Percentiles rank a stretch among this genome's conserved stretches.
Conservation (phyloP, 2,329 filamentous ascomycete species). For the Neofusicoccum ribis region DNA sequence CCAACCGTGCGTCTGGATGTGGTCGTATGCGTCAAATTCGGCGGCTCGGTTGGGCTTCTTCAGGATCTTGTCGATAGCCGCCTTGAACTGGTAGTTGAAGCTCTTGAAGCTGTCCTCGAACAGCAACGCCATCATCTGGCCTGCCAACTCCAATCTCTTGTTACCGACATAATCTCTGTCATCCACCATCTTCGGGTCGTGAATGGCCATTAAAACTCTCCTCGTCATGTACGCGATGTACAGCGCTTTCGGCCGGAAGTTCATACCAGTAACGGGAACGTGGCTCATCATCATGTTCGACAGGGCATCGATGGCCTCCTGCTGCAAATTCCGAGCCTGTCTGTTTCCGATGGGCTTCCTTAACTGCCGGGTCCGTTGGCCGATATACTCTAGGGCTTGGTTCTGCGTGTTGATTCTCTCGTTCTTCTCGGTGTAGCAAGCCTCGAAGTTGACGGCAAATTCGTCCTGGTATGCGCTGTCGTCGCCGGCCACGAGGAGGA, state of each 20-base stretch:
- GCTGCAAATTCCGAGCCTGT: slow-evolving; percentile 71
- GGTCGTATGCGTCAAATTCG: slow-evolving; percentile 81
- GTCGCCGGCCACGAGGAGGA: slow-evolving; percentile 84
- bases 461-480: slow-evolving; percentile 91
- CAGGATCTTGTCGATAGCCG: slow-evolving; percentile 91
- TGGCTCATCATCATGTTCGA: slow-evolving; percentile 93
- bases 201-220: slow-evolving; percentile 90
- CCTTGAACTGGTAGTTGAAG: slow-evolving; percentile 84
- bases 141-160: slow-evolving; percentile 91
- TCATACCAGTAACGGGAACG: slow-evolving; percentile 84
- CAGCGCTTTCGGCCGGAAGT: slow-evolving; percentile 95
- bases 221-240: slow-evolving; percentile 97
- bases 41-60: slow-evolving; percentile 90
- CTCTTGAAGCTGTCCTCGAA: slow-evolving; percentile 99
- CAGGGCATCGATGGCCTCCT: slow-evolving; percentile 90
- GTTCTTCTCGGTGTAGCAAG: slow-evolving; percentile 71
- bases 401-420: slow-evolving; percentile 78
- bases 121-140: slow-evolving; percentile 86
- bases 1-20: slow-evolving; percentile 81
- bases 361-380: slow-evolving; percentile 83
- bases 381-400: slow-evolving; percentile 91
- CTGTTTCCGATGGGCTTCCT: slow-evolving; percentile 59
- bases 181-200: slow-evolving; percentile 86
- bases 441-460: slow-evolving; percentile 93
- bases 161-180: slow-evolving; percentile 98